Conservation (phyloP, 495 filamentous ascomycete species). For the Aspergillus egyptiacus region DNA sequence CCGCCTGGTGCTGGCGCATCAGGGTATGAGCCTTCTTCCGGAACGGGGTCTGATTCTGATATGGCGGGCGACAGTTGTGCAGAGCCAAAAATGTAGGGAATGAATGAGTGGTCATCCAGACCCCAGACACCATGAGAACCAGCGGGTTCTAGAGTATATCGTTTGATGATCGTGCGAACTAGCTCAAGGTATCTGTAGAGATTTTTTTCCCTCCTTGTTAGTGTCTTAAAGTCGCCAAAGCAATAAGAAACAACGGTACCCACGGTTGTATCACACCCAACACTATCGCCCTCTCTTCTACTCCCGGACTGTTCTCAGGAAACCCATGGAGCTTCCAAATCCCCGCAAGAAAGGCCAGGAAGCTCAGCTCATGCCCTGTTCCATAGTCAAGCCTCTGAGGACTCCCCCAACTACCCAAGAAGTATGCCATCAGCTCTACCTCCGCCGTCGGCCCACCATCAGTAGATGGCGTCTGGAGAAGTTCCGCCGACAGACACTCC, state of each 20-base stretch:
- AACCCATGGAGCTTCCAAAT: conserved; percentile 90
- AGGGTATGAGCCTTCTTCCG: conserved; percentile 68
- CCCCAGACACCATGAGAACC: conserved; percentile 97
- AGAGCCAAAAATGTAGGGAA: conserved; percentile 91
- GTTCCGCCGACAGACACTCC: conserved; percentile 50
- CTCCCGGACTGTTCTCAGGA: conserved; percentile 38
- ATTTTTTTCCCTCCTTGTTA: too few relatives aligned
- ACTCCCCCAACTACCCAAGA: conserved; percentile 84
- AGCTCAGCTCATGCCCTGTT: conserved; percentile 92
- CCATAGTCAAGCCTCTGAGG: conserved; percentile 88
- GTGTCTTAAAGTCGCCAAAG: neutral
- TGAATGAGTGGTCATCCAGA: conserved; percentile 95
- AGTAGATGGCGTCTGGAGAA: conserved; percentile 36
- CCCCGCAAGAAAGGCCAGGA: conserved; percentile 81
- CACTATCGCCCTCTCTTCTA: conserved; percentile 70
- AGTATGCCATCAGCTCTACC: conserved; percentile 69
- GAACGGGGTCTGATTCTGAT: conserved; percentile 52
- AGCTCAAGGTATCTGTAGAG: conserved; percentile 67
- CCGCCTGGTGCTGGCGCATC: conserved; percentile 64
- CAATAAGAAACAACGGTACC: conserved; percentile 25
- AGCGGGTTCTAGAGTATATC: conserved; percentile 92
- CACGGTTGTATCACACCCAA: conserved; percentile 77
- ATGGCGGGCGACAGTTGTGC: conserved; percentile 79
- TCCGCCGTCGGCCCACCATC: conserved; percentile 37
- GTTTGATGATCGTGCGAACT: conserved; percentile 75